Base-by-base conservation (phyloP, 2,329 filamentous ascomycete genomes). In the Aschersonia sp. region DNA sequence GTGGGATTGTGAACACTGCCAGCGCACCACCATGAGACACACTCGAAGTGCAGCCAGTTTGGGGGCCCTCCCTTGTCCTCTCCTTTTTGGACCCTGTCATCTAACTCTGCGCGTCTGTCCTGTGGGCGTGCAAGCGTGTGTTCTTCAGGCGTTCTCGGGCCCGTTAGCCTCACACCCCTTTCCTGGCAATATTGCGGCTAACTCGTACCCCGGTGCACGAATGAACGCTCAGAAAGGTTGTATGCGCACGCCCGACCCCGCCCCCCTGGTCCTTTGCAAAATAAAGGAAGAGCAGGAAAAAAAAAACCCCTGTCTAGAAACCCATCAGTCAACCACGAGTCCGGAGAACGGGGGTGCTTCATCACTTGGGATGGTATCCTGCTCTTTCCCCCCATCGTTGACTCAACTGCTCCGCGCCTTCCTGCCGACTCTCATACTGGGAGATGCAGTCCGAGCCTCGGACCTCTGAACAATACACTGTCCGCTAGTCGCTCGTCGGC, bases 71-170 rank as follows among this genome's bases (percentile, higher is more conserved):
- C 44, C 44, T 40, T 30, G 40, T 4, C 30, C 32, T 5, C n/a
- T n/a, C n/a, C n/a, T 31, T 30, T 43, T 20, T 31, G 35, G 28
- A 31, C 28, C 29, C 46, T 41, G 30, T 38, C 45, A 9, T 43
- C n/a, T n/a, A n/a, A n/a, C n/a, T n/a, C n/a, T n/a, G n/a, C n/a
- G n/a, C n/a, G n/a, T n/a, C n/a, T n/a, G n/a, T n/a, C n/a, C n/a
- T n/a, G n/a, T n/a, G n/a, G n/a, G n/a, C n/a, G n/a, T n/a, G n/a
- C n/a, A n/a, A n/a, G n/a, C n/a, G n/a, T n/a, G n/a, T n/a, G n/a
- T n/a, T n/a, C n/a, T n/a, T n/a, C n/a, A n/a, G n/a, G n/a, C 35
- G 31, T 31, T 44, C 45, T 48, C 46, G 45, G 45, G 47, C 45
- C 42, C 46, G 47, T 42, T 45, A 30, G 40, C 40, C 12, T 38